A percentile compares a stretch with the other conserved stretches of the same genome.
Conservation (phyloP, 345 rosid genomes). For the Adansonia digitata region DNA sequence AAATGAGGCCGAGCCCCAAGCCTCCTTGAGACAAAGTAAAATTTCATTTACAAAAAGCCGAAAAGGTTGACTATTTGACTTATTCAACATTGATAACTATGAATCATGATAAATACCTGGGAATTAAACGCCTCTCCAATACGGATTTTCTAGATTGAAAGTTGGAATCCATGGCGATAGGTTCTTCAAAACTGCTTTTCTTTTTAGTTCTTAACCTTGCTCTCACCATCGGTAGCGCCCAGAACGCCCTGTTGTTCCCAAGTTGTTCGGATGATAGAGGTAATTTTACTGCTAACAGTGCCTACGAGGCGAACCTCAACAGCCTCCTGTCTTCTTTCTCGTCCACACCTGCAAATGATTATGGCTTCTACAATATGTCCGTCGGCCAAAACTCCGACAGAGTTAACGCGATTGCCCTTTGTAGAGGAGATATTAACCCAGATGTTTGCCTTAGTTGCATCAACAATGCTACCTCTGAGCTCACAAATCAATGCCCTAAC, state of each 20-base stretch:
- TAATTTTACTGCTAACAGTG: not conserved
- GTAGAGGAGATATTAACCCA: conserved; percentile 23
- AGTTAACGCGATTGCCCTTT: conserved; percentile 22
- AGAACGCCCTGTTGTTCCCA: not conserved
- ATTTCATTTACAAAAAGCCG: too few species aligned
- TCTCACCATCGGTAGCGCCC: not conserved
- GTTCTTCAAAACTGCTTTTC: not conserved
- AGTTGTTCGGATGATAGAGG: not conserved
- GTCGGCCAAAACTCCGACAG: not conserved
- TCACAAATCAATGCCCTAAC: conserved; percentile 17
- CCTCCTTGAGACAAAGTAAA: too few species aligned
- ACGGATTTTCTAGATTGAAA: not conserved
- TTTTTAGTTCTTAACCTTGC: not conserved
- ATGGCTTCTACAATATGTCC: conserved; percentile 31
- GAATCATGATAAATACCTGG: not conserved
- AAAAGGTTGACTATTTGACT: too few species aligned
- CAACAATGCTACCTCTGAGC: not conserved
- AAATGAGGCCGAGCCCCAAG: too few species aligned
- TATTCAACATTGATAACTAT: too few species aligned
- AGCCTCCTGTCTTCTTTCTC: conserved; percentile 17
- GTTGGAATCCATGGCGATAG: not conserved
- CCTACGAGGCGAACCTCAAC: conserved; percentile 21
- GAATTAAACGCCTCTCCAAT: too few species aligned
- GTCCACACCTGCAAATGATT: conserved; percentile 4
- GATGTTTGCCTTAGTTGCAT: conserved; percentile 18